A percentile compares a stretch with the other conserved stretches of the same genome.
Evolutionary conservation across 2,329 filamentous ascomycete genomes (phyloP).

Genomic region (Lachnellula suecica): DNA sequence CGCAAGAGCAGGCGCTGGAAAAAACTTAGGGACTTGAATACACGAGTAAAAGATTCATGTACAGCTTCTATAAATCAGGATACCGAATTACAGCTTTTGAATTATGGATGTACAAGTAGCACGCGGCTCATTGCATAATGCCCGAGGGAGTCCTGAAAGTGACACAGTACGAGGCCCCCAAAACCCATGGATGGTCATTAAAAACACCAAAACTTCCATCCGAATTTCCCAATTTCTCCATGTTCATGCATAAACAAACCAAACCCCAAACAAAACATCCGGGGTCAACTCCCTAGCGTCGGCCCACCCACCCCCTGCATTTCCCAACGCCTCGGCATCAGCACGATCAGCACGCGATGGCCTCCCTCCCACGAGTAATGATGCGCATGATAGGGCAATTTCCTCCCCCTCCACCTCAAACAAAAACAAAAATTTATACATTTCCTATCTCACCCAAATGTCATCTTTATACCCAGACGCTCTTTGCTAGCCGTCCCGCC

Average conservation of each 20-base stretch:
- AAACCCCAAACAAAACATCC: not conserved
- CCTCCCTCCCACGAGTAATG: slow-evolving; percentile 3
- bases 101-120: too few relatives aligned
- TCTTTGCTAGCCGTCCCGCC: not conserved
- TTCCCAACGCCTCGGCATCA: slow-evolving; percentile 6
- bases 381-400: slow-evolving; percentile 23
- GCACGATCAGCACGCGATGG: slow-evolving; percentile 7
- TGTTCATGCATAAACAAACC: too few relatives aligned
- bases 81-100: too few relatives aligned
- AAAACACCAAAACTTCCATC: not conserved
- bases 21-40: slow-evolving; percentile 1
- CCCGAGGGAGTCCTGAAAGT: too few relatives aligned
- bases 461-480: not conserved
- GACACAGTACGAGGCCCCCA: too few relatives aligned
- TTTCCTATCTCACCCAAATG: slow-evolving; percentile 4
- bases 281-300: not conserved
- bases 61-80: too few relatives aligned
- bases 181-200: too few relatives aligned
- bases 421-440: not conserved
- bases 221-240: not conserved
- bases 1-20: not conserved
- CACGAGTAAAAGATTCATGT: too few relatives aligned
- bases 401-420: slow-evolving; percentile 1
- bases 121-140: too few relatives aligned
- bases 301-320: not conserved